phyloP scores from a whole-genome alignment of 371 early-diverging fungal genomes.

The Cokeromyces recurvatus region DNA sequence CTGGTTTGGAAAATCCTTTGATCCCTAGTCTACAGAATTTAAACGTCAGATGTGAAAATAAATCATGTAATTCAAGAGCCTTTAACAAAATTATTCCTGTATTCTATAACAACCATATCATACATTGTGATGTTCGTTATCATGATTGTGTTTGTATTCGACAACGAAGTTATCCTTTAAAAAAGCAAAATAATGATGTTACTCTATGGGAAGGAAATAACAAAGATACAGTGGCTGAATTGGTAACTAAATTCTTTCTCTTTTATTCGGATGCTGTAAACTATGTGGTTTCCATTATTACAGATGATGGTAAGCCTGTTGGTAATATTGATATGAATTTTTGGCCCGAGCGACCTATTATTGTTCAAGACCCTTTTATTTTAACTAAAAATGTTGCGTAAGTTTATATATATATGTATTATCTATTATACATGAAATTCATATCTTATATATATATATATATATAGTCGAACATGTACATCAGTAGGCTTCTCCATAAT shows the following conservation, averaged over 20 bases:
- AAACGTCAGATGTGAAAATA: background rate
- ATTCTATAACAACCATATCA: background rate
- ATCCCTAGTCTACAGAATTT: constrained; percentile 18
- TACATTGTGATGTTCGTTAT: constrained; percentile 10
- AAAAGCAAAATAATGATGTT: background rate
- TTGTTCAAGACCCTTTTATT: constrained; percentile 24
- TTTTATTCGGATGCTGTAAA: constrained; percentile 47
- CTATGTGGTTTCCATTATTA: constrained; percentile 9
- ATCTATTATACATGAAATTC: no score
- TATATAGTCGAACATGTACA: constrained; percentile 10
- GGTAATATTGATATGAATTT: constrained; percentile 32
- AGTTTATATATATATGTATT: no score
- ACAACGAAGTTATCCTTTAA: background rate
- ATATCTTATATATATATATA: background rate
- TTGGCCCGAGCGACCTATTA: background rate
- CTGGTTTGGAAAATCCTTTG: constrained; percentile 2
- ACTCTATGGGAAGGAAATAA: constrained; percentile 39
- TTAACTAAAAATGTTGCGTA: constrained; percentile 15
- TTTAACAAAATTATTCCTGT: background rate
- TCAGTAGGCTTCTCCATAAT: background rate
- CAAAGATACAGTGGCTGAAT: constrained; percentile 39
- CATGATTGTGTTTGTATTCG: constrained; percentile 15
- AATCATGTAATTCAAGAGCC: constrained; percentile 2
- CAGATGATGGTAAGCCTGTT: constrained; percentile 37
- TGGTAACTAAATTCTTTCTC: constrained; percentile 59